A percentile compares a stretch with the other conserved stretches of the same genome.
phyloP scores from a whole-genome alignment of 305 asterid genomes.

The Plantago coronopus region DNA sequence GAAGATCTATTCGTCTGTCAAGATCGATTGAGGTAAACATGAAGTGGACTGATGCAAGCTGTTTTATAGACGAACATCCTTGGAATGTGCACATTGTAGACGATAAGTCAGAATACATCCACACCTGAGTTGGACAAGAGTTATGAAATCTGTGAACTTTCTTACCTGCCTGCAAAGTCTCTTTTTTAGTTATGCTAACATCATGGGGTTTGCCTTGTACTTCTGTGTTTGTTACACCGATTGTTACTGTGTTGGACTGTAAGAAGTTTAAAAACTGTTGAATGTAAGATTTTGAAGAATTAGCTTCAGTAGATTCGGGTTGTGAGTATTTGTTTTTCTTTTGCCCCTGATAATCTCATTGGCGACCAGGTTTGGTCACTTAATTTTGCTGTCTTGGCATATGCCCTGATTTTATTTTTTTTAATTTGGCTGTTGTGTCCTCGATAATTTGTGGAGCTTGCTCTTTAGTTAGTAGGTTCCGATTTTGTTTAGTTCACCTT shows the following conservation, averaged over 20 bases:
- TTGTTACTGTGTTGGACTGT: not conserved
- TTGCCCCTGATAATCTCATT: no score
- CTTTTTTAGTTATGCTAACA: not conserved
- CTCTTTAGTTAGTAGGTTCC: no score
- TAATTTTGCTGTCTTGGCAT: no score
- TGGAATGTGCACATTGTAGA: not conserved
- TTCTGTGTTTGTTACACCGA: not conserved
- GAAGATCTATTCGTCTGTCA: slow-evolving; percentile 86
- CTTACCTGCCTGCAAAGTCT: no score
- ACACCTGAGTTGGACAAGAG: not conserved
- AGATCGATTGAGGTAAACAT: slow-evolving; percentile 60
- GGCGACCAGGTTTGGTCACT: no score
- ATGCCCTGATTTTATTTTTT: no score
- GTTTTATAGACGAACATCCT: not conserved
- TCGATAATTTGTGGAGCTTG: no score
- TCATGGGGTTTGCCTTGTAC: not conserved
- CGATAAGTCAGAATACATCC: not conserved
- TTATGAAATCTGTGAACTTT: not conserved
- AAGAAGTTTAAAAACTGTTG: not conserved
- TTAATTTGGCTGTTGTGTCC: no score
- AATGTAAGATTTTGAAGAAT: slow-evolving; percentile 1
- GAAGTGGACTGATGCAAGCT: not conserved
- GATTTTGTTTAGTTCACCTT: no score
- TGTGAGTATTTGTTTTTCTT: not conserved
- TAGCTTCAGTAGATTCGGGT: not conserved